Base-by-base conservation (phyloP, 768 basidiomycete genomes). In the Termitomyces sp. region DNA sequence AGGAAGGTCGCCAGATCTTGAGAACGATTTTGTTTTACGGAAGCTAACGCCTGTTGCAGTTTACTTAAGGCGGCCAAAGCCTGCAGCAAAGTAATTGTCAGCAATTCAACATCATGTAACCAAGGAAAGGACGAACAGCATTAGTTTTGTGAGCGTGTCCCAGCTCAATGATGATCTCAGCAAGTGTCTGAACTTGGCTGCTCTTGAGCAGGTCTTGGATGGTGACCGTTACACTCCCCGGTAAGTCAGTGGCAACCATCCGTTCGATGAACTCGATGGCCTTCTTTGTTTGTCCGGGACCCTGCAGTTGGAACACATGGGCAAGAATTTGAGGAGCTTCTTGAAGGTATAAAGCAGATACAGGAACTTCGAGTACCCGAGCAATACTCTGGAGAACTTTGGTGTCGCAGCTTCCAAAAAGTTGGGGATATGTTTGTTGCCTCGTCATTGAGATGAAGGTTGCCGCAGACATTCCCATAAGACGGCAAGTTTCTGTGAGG, bases 151-250 rank as follows among this genome's bases (percentile, higher is more conserved):
- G 81, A 56, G 87, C 83, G 64, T 94, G 85, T 3, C 94, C 96
- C 69, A 97, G 77, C 11, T 82, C 81, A 40, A 94, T 80, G 20
- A 94, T 87, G 29, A 98, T 75, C 62, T 88, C 85, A 5, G 87
- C 85, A 12, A 96, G 77, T 32, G 96, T 75, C 4, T 86, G 81
- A 1, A 92, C 81, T 36, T 88, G 74, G 61, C 84, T 88, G 61
- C 86, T 87, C 51, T 83, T 84, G 48, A 95, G 81, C 67, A 90
- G 73, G 56, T 77, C 80, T 54, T 76, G 75, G 11, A 83, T 76
- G 31, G 78, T 74, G 48, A 81, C 78, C 2, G 66, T 66, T 7
- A 73, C 71, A 43, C 69, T 70, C 11, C 73, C 70, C 0, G 81
- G 78, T 1, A 80, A 80, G 31, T 82, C 79, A 15, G 69, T 72